Conservation (phyloP, 176 grass and related monocot genomes). For the Metroxylon sagu region DNA sequence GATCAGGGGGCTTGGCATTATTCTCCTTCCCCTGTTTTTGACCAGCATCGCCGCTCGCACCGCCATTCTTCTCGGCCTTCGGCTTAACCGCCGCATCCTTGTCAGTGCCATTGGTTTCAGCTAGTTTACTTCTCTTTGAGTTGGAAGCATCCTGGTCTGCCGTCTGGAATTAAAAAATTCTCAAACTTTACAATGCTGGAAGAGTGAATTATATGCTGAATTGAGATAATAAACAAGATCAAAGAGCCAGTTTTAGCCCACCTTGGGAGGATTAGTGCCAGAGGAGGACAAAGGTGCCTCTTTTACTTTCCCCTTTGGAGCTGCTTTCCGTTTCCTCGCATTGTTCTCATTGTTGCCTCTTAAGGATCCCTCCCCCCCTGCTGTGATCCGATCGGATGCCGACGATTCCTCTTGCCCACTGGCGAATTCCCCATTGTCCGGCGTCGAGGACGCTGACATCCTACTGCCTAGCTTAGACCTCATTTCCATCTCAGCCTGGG, state of each 20-base stretch:
- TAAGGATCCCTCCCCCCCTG: background rate
- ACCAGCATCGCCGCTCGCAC: background rate
- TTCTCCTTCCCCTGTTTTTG: background rate
- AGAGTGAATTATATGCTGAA: background rate
- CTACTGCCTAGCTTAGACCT: background rate
- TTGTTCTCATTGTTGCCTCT: constrained; percentile 21
- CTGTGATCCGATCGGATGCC: background rate
- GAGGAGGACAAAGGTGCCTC: constrained; percentile 12
- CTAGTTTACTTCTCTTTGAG: constrained; percentile 34
- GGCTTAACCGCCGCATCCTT: background rate
- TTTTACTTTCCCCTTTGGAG: constrained; percentile 35
- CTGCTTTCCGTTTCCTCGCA: constrained; percentile 38
- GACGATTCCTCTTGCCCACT: background rate
- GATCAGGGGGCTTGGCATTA: constrained; percentile 14
- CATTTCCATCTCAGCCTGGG: constrained; percentile 1
- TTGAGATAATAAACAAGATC: background rate
- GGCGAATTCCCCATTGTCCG: constrained; percentile 5
- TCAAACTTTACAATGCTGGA: background rate
- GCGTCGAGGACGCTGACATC: background rate
- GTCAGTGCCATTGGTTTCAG: background rate
- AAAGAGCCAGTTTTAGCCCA: background rate
- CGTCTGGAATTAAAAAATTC: constrained; percentile 14
- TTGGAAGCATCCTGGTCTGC: constrained; percentile 13
- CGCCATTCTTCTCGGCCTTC: background rate
- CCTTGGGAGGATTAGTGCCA: background rate